phyloP scores from a whole-genome alignment of 345 rosid species.

The Lepidium aucheri region DNA sequence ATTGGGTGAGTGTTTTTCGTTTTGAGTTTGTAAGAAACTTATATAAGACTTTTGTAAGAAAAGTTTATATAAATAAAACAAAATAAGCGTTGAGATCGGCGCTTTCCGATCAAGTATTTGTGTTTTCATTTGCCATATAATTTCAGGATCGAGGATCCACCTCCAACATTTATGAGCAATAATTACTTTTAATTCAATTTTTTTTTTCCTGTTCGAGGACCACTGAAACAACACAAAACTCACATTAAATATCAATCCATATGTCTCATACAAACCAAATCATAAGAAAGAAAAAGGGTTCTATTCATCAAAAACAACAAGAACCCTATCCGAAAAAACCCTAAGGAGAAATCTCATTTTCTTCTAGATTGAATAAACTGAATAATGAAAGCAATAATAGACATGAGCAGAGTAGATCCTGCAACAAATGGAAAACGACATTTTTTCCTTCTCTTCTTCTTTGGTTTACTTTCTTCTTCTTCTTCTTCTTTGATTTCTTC shows the following conservation, averaged over 20 bases:
- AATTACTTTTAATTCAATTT: neutral
- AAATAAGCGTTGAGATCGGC: too few species aligned
- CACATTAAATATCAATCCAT: neutral
- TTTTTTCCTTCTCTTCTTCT: slow-evolving; percentile 21
- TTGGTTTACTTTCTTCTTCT: slow-evolving; percentile 12
- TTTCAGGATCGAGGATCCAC: too few species aligned
- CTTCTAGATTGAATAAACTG: slow-evolving; percentile 18
- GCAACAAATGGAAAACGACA: slow-evolving; percentile 23
- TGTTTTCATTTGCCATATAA: too few species aligned
- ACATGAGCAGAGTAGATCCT: slow-evolving; percentile 27
- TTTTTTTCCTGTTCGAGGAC: neutral
- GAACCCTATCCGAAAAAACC: neutral
- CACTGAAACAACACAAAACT: slow-evolving; percentile 1
- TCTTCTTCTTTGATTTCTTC: slow-evolving; percentile 10
- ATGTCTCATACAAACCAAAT: neutral
- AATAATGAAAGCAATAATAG: slow-evolving; percentile 21
- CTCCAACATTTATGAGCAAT: too few species aligned
- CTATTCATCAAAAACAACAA: neutral
- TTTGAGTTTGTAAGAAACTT: too few species aligned
- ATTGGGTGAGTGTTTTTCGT: too few species aligned
- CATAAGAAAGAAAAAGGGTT: neutral
- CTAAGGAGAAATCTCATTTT: slow-evolving; percentile 10
- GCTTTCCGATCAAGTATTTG: too few species aligned
- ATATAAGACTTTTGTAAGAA: too few species aligned
- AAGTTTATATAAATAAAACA: too few species aligned